Evolutionary conservation across 169 alveolate genomes (phyloP).

Genomic region (Babesia ovis): DNA sequence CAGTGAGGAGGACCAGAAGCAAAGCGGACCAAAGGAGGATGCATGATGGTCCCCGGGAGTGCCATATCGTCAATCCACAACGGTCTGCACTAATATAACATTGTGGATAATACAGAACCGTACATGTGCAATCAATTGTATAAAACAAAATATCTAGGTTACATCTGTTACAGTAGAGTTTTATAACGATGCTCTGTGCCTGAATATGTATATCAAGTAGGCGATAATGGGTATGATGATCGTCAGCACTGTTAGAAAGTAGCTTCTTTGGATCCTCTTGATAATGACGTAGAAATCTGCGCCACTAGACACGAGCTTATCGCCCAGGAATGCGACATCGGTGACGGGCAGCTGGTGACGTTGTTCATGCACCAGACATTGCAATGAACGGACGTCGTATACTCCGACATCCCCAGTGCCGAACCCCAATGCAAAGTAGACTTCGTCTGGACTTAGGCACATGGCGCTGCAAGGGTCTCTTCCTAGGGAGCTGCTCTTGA

Average conservation of each 20-base stretch:
- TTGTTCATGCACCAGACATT: slow-evolving; percentile 16
- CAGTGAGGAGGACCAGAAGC: slow-evolving; percentile 10
- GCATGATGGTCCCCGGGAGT: no score
- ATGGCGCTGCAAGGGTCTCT: slow-evolving; percentile 4
- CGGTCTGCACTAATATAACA: no score
- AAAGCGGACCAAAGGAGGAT: no score
- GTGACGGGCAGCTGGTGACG: slow-evolving; percentile 66
- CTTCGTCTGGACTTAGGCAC: slow-evolving; percentile 10
- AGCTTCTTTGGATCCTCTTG: slow-evolving; percentile 14
- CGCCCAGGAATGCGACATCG: slow-evolving; percentile 47
- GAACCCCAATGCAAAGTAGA: slow-evolving; percentile 48
- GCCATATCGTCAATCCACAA: no score
- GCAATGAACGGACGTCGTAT: slow-evolving; percentile 20
- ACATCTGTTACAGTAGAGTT: not conserved
- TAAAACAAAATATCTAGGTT: not conserved
- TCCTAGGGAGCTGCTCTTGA: slow-evolving; percentile 14
- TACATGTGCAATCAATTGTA: no score
- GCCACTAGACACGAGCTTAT: slow-evolving; percentile 52
- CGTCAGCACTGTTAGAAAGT: slow-evolving; percentile 2
- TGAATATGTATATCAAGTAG: slow-evolving; percentile 10
- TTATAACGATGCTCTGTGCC: not conserved
- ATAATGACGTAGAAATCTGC: slow-evolving; percentile 60
- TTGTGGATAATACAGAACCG: no score
- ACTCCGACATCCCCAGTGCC: slow-evolving; percentile 60
- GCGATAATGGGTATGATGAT: slow-evolving; percentile 33